A percentile compares a stretch with the other conserved stretches of the same genome.
These are phyloP conservation scores for Malassezia japonica DNA, from an alignment of 1,284 basidiomycete species.

Conservation along the genomic window DNA sequence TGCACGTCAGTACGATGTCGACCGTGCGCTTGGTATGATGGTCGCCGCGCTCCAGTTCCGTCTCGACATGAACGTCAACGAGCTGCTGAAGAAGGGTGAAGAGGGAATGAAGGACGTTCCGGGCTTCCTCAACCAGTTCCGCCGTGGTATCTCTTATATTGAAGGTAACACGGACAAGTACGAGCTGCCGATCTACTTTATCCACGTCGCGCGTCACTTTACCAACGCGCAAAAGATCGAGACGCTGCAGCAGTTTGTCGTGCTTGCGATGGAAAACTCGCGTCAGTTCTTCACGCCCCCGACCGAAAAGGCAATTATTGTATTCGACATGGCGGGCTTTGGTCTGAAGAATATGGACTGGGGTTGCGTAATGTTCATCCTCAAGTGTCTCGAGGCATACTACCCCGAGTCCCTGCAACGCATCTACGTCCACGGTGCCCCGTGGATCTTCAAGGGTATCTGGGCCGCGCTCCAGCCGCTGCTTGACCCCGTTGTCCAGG, in stretches of 20 bases:
- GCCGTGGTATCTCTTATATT: conserved; percentile 48
- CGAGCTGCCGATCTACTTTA: conserved; percentile 47
- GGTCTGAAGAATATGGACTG: conserved; percentile 49
- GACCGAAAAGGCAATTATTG: conserved; percentile 41
- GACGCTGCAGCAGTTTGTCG: conserved; percentile 44
- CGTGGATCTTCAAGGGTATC: conserved; percentile 48
- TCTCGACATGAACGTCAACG: conserved; percentile 43
- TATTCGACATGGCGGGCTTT: conserved; percentile 47
- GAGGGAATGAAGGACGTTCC: conserved; percentile 44
- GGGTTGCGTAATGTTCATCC: conserved; percentile 45
- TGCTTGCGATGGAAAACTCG: conserved; percentile 45
- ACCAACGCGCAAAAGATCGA: conserved; percentile 46
- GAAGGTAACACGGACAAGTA: conserved; percentile 40
- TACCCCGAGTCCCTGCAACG: conserved; percentile 48
- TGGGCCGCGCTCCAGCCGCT: conserved; percentile 47
- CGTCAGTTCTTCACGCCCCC: conserved; percentile 42
- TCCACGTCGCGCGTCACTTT: conserved; percentile 47
- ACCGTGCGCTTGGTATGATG: conserved; percentile 47
- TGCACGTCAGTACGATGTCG: conserved; percentile 47
- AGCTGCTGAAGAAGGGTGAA: conserved; percentile 45
- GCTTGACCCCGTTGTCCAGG: conserved; percentile 45
- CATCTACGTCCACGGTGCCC: conserved; percentile 46
- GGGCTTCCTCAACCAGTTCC: conserved; percentile 48
- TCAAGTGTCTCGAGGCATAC: conserved; percentile 47
- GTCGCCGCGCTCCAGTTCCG: conserved; percentile 48